phyloP scores from a whole-genome alignment of 768 basidiomycete genomes.

The Auricularia sp. region DNA sequence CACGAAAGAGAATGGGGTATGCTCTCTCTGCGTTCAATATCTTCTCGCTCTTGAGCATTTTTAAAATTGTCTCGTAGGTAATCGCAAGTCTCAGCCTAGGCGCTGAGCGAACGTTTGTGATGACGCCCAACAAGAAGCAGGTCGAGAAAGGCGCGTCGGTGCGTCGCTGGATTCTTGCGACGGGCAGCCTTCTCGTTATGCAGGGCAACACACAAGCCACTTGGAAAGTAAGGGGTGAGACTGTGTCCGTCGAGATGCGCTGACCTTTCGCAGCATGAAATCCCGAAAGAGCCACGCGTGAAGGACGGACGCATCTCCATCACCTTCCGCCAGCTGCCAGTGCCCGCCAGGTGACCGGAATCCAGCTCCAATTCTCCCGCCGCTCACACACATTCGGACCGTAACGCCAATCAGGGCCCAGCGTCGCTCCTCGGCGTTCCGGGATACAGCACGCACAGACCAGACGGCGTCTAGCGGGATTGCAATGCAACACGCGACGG shows the following conservation, averaged over 20 bases:
- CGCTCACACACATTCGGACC: too few species aligned
- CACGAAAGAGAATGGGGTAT: constrained; percentile 19
- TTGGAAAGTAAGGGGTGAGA: constrained; percentile 26
- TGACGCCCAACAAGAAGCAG: constrained; percentile 19
- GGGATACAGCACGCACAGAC: too few species aligned
- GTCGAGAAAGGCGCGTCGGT: constrained; percentile 8
- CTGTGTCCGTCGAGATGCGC: constrained; percentile 3
- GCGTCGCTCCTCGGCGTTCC: too few species aligned
- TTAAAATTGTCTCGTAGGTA: constrained; percentile 15
- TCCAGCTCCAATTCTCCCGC: too few species aligned
- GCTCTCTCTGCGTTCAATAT: constrained; percentile 1
- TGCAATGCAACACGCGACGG: too few species aligned
- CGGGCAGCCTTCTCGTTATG: constrained; percentile 33
- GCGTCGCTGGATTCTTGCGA: constrained; percentile 21
- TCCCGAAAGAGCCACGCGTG: constrained; percentile 26
- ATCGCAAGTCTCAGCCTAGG: constrained; percentile 32
- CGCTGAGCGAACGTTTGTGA: constrained; percentile 27
- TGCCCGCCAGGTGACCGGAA: too few species aligned
- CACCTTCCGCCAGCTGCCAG: constrained; percentile 27
- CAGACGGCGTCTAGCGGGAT: too few species aligned
- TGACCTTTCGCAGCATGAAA: constrained; percentile 18
- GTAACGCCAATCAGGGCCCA: too few species aligned
- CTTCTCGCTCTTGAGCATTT: neutral
- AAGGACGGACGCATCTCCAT: constrained; percentile 27
- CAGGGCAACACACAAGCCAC: constrained; percentile 30